A percentile compares a stretch with the other conserved stretches of the same genome.
Conservation (phyloP, 108 stramenopile species). For the Skeletonema potamos region DNA sequence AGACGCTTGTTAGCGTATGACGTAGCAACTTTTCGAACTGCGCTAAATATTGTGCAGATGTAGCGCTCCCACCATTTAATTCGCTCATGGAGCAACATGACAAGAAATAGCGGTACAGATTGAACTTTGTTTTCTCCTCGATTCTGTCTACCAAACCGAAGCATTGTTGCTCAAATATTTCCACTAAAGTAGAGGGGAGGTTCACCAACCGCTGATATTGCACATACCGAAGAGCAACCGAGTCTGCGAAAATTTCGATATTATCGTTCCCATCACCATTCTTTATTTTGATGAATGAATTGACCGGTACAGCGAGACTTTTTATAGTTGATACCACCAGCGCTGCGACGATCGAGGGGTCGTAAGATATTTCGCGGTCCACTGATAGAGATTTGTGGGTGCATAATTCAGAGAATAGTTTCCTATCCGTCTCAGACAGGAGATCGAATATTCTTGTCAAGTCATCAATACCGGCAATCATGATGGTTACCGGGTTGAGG, state of each 20-base stretch:
- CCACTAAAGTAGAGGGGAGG: background rate
- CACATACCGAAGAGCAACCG: background rate
- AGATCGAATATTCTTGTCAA: background rate
- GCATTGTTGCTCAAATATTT: background rate
- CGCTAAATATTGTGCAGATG: background rate
- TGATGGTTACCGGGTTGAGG: background rate
- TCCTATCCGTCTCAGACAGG: background rate
- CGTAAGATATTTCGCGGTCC: background rate
- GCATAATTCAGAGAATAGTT: constrained; percentile 1
- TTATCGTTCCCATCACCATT: background rate
- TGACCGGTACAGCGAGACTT: background rate
- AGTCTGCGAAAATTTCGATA: background rate
- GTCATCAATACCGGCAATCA: constrained; percentile 2
- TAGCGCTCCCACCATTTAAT: background rate
- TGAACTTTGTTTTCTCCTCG: background rate
- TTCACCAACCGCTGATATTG: background rate
- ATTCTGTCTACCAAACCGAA: background rate
- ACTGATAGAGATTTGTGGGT: background rate
- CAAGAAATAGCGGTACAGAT: background rate
- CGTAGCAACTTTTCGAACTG: constrained; percentile 3
- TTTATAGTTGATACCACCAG: background rate
- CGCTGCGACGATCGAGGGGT: background rate
- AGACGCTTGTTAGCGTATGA: background rate
- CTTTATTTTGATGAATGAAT: background rate
- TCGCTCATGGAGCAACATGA: background rate